phyloP scores from a whole-genome alignment of 768 basidiomycete species.

The Lactarius deliciosus region DNA sequence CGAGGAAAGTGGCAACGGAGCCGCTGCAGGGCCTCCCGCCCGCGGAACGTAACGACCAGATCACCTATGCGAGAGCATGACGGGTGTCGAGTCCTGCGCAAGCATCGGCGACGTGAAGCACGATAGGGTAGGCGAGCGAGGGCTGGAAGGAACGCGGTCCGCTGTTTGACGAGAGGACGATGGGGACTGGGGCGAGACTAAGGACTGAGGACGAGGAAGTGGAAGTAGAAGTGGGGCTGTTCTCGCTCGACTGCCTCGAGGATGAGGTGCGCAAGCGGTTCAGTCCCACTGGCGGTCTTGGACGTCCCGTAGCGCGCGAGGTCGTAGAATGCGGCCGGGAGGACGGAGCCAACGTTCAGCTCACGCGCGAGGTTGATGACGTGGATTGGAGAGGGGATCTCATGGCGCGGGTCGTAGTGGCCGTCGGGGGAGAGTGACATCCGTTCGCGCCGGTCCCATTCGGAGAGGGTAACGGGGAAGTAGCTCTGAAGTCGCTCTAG shows the following conservation, averaged over 20 bases:
- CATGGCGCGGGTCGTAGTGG: slow-evolving; percentile 58
- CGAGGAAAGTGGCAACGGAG: slow-evolving; percentile 61
- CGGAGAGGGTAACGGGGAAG: slow-evolving; percentile 65
- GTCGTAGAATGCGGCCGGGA: slow-evolving; percentile 75
- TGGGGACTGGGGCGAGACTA: not conserved
- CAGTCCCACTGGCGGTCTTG: slow-evolving; percentile 58
- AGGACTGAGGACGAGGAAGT: slow-evolving; percentile 18
- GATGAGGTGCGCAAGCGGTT: slow-evolving; percentile 33
- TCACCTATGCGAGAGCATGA: slow-evolving; percentile 41
- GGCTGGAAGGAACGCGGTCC: slow-evolving; percentile 5
- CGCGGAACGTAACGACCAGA: slow-evolving; percentile 49
- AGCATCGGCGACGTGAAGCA: slow-evolving; percentile 20
- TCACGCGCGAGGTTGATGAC: slow-evolving; percentile 69
- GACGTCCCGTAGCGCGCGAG: slow-evolving; percentile 71
- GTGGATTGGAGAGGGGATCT: slow-evolving; percentile 65
- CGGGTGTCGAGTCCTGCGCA: slow-evolving; percentile 20
- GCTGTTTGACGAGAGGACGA: not conserved
- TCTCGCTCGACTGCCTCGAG: slow-evolving; percentile 12
- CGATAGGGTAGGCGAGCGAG: slow-evolving; percentile 29
- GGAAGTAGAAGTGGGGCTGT: slow-evolving; percentile 14
- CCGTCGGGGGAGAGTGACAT: slow-evolving; percentile 50
- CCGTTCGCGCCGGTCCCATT: slow-evolving; percentile 69
- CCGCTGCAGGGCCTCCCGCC: slow-evolving; percentile 65
- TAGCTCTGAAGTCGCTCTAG: slow-evolving; percentile 57
- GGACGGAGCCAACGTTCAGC: slow-evolving; percentile 53